Evolutionary conservation across 106 monocot species (phyloP), one percentile per base, ranked within the genome.

Genomic region (Dioscorea zingiberensis): DNA sequence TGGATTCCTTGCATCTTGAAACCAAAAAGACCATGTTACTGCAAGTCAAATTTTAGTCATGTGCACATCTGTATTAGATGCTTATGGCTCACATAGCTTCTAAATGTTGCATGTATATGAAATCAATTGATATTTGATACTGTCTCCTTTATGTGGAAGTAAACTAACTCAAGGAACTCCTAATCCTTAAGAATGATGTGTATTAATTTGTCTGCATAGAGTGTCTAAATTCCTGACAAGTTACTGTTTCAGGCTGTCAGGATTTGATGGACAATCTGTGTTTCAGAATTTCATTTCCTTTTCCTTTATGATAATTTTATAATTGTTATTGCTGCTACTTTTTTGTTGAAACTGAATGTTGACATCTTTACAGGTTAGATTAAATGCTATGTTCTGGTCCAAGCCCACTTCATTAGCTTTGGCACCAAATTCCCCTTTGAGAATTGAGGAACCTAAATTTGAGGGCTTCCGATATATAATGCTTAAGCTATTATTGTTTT

Each of bases 321-420:
- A 22, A 56, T 0, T 56, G n/a, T 7, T 51, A 19, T 1, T 19
- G 1, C 15, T 19, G 8, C 15, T 51, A 51, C 15, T 56, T 3
- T 56, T 11, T 4, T 22, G 23, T 63, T 64, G 29, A 22, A 45
- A 26, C 55, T 70, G 55, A 59, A 63, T 10, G 11, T 65, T 54
- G 4, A 19, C 27, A 48, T 70, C 66, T 58, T 70, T 27, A 65
- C 77, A 86, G 89, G 81, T 72, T 28, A 83, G 66, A 66, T 54
- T 94, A 69, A 82, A 91, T 78, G 67, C 85, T 25, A 32, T 87
- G 72, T 94, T 94, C 73, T 87, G 87, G 87, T 94, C 83, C 11
- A 94, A 91, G 58, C 87, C 94, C 45, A 75, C 78, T 62, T 85
- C 94, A 21, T 69, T 94, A 68, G 85, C 84, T 62, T 76, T 94